phyloP scores from a whole-genome alignment of 352 stramenopile species.

The Blastocystis sp. region DNA sequence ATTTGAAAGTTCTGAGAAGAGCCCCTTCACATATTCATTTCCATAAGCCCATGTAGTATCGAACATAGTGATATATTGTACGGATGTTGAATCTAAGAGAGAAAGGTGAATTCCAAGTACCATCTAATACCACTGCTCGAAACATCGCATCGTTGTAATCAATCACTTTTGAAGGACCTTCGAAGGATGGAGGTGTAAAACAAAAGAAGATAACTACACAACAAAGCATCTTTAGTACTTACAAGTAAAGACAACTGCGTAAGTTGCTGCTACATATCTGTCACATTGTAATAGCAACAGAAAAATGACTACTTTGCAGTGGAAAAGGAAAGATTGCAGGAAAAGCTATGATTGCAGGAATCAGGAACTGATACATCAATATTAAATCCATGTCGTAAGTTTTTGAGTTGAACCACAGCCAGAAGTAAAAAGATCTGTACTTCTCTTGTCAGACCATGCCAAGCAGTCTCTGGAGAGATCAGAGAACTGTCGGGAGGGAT shows the following conservation, averaged over 20 bases:
- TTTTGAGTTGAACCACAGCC: slow-evolving; percentile 34
- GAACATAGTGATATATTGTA: slow-evolving; percentile 24
- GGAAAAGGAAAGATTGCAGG: background rate
- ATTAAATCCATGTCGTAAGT: background rate
- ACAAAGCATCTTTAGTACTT: background rate
- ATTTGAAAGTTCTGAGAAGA: background rate
- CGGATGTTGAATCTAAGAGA: background rate
- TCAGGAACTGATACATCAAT: background rate
- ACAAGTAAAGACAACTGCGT: background rate
- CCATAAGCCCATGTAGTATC: background rate
- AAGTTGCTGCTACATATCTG: background rate
- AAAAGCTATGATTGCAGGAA: background rate
- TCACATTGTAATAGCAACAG: background rate
- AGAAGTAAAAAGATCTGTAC: slow-evolving; percentile 27
- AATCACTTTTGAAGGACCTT: background rate
- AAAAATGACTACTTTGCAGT: background rate
- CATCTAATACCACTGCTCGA: slow-evolving; percentile 9
- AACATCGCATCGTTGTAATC: background rate
- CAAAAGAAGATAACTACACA: background rate
- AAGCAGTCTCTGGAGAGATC: background rate
- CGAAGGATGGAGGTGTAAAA: background rate
- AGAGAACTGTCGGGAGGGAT: background rate
- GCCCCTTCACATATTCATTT: slow-evolving; percentile 21
- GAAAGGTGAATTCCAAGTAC: background rate
- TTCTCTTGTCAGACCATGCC: slow-evolving; percentile 39